Conservation (phyloP, 495 filamentous ascomycete species). For the Neurospora sp. region DNA sequence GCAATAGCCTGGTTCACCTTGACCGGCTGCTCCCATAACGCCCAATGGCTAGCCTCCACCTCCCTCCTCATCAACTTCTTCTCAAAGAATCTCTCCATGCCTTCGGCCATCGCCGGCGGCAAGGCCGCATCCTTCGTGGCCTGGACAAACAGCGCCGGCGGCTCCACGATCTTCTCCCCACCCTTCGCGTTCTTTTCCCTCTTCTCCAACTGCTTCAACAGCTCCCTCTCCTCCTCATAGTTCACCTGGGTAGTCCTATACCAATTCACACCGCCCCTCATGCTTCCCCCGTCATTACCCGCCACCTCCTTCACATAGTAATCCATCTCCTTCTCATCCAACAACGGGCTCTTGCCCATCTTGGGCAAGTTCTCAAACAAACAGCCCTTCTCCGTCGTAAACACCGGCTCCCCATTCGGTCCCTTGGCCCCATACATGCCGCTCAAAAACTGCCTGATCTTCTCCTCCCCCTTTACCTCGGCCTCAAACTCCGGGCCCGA, state of each 20-base stretch:
- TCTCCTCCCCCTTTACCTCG: slow-evolving; percentile 38
- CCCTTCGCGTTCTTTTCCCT: slow-evolving; percentile 3
- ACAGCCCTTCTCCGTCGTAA: slow-evolving; percentile 48
- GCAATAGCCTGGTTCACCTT: slow-evolving; percentile 35
- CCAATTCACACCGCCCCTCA: slow-evolving; percentile 78
- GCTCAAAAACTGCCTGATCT: slow-evolving; percentile 57
- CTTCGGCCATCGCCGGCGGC: slow-evolving; percentile 51
- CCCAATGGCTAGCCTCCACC: slow-evolving; percentile 62
- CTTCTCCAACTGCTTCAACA: slow-evolving; percentile 19
- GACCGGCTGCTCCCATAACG: slow-evolving; percentile 52
- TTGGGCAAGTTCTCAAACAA: slow-evolving; percentile 31
- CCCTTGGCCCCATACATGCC: slow-evolving; percentile 57
- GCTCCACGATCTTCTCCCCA: slow-evolving; percentile 36
- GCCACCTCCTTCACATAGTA: slow-evolving; percentile 64
- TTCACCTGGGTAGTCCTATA: slow-evolving; percentile 67
- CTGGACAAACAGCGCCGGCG: slow-evolving; percentile 63
- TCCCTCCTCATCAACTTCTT: slow-evolving; percentile 48
- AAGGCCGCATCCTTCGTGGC: slow-evolving; percentile 60
- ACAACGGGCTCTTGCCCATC: slow-evolving; percentile 42
- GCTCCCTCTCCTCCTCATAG: slow-evolving; percentile 58
- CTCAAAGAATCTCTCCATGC: slow-evolving; percentile 57
- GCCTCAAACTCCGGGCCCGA: slow-evolving; percentile 54
- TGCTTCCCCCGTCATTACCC: slow-evolving; percentile 41
- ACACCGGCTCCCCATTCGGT: slow-evolving; percentile 41
- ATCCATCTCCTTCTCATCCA: slow-evolving; percentile 61